Evolutionary conservation across 352 stramenopile species (phyloP), one percentile per base, ranked within the genome.

Genomic region (Thalassiosira mediterranea): DNA sequence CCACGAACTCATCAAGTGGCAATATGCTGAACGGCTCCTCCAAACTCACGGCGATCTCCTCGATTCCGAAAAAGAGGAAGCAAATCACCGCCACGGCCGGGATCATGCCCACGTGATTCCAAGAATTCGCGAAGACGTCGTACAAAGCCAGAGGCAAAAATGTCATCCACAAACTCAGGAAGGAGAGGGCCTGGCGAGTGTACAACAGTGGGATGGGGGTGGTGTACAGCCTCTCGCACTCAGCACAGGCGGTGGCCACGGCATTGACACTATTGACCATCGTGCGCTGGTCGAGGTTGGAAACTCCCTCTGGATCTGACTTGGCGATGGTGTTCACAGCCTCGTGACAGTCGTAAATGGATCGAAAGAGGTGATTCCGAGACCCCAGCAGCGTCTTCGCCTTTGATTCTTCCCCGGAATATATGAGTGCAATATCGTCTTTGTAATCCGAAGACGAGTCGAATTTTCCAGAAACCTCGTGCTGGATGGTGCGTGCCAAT

Each of bases 11-110:
- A 11, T 72, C 48, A n/a, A 77, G 37, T 13, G 68, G 68, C 28
- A 77, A 66, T 19, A 77, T 63, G 32, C 67, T 72, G 31, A 72
- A 66, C 0, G 68, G 68, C 57, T 77, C 60, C 37, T 77, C 68
- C 32, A 77, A 13, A 15, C 31, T 29, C 15, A 73, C 60, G 5
- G 68, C 47, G 21, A 77, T 54, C 5, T 71, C 68, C 21, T 77
- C 68, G 21, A 77, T 77, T 7, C 44, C 44, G 46, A 77, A 58
- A 34, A 77, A 68, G 21, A 73, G 32, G 23, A 73, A 72, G 11
- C 49, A 44, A 23, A 65, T 71, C 25, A 72, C 17, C 3, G 17
- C 25, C 15, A 65, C 63, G 28, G 62, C 62, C 34, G 62, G 62
- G 0, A 40, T 15, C 29, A 49, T 53, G 2, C 21, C 10, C 0